phyloP scores from a whole-genome alignment of 345 rosid species.

The Xanthoceras sorbifolium region DNA sequence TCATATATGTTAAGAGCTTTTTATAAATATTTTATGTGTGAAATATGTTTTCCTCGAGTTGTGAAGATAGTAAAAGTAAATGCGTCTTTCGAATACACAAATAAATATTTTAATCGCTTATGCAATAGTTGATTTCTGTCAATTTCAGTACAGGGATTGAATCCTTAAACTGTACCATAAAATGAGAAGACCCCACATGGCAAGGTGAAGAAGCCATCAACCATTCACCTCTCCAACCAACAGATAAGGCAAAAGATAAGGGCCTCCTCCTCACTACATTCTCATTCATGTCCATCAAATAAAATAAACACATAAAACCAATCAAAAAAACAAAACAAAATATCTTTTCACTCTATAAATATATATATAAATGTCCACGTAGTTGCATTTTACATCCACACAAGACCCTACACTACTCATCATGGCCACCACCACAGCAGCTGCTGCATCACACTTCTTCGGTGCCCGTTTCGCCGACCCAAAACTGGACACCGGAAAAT shows the following conservation, averaged over 20 bases:
- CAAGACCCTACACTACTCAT: not conserved
- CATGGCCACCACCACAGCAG: constrained; percentile 46
- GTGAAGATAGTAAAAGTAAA: too few species aligned
- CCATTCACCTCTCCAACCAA: constrained; percentile 35
- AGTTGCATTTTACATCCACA: not conserved
- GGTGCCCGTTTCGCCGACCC: constrained; percentile 45
- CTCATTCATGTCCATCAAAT: constrained; percentile 20
- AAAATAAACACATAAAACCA: not conserved
- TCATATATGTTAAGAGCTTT: too few species aligned
- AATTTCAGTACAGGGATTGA: not conserved
- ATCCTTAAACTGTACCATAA: constrained; percentile 22
- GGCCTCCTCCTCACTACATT: constrained; percentile 21
- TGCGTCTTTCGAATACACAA: too few species aligned
- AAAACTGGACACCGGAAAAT: constrained; percentile 30
- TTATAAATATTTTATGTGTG: too few species aligned
- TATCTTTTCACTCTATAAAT: not conserved
- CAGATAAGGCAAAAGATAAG: constrained; percentile 53
- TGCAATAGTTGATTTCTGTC: too few species aligned
- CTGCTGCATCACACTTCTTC: constrained; percentile 58
- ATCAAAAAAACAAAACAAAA: not conserved
- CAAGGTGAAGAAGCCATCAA: constrained; percentile 31
- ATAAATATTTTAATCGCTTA: too few species aligned
- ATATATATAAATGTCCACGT: not conserved
- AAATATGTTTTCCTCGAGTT: too few species aligned
- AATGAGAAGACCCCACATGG: constrained; percentile 23